Percentiles rank a stretch among this genome's conserved stretches.
phyloP scores from a whole-genome alignment of 306 rosid species.

The Gastrolobium villosum region DNA sequence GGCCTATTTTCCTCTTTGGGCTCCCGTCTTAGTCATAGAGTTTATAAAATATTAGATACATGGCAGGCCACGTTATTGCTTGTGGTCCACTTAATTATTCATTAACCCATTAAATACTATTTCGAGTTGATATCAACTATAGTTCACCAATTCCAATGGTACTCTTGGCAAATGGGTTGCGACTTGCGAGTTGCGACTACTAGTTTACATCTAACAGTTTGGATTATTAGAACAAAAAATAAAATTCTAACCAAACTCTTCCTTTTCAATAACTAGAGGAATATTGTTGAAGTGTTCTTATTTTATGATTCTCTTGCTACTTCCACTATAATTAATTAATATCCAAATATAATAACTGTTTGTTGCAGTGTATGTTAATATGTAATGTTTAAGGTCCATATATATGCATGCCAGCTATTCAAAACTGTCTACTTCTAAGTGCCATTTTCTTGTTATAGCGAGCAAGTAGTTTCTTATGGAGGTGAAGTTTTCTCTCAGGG shows the following conservation, averaged over 20 bases:
- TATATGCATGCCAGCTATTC: neutral
- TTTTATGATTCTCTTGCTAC: no score
- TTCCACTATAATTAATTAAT: neutral
- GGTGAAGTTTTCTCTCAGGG: neutral
- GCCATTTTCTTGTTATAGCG: neutral
- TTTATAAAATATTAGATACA: constrained; percentile 7
- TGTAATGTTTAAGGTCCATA: neutral
- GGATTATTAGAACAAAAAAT: neutral
- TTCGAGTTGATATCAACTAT: constrained; percentile 7
- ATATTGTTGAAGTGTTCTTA: no score
- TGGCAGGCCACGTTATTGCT: constrained; percentile 14
- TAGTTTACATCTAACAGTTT: constrained; percentile 1
- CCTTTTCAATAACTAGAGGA: no score
- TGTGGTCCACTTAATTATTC: constrained; percentile 35
- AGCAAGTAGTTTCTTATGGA: neutral
- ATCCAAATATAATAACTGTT: neutral
- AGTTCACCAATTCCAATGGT: neutral
- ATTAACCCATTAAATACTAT: neutral
- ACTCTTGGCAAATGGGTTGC: constrained; percentile 13
- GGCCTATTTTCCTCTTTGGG: constrained; percentile 21
- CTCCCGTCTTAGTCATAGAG: constrained; percentile 3
- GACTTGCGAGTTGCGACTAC: neutral
- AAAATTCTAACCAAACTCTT: constrained; percentile 36
- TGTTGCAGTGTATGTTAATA: neutral
- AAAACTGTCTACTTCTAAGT: neutral